Evolutionary conservation across 2,329 filamentous ascomycete genomes (phyloP).

Genomic region (Fusarium anthophilum): DNA sequence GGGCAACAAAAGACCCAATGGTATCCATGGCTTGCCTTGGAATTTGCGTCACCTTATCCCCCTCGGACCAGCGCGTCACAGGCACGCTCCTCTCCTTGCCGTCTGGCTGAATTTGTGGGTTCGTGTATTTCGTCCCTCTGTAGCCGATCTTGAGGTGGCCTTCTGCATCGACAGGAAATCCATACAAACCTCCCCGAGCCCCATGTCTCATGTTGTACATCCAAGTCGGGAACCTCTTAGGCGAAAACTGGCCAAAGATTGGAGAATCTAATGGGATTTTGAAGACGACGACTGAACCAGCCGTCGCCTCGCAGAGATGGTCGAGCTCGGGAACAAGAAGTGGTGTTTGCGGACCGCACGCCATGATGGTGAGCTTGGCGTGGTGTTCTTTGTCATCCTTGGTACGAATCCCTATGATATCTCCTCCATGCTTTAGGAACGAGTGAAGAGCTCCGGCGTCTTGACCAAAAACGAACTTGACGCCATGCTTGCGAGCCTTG

Average conservation of each 20-base stretch:
- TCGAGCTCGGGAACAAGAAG: constrained; percentile 52
- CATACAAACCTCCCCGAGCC: constrained; percentile 35
- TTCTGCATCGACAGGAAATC: constrained; percentile 38
- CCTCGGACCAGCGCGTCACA: constrained; percentile 49
- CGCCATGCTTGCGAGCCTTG: constrained; percentile 52
- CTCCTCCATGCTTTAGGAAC: constrained; percentile 33
- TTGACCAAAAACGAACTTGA: constrained; percentile 52
- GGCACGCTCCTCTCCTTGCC: constrained; percentile 51
- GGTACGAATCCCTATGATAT: constrained; percentile 51
- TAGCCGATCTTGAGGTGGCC: constrained; percentile 45
- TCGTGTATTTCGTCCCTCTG: constrained; percentile 49
- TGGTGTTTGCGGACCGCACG: constrained; percentile 57
- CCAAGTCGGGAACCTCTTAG: constrained; percentile 58
- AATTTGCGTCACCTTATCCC: constrained; percentile 22
- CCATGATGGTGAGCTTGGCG: constrained; percentile 50
- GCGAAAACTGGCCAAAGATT: constrained; percentile 53
- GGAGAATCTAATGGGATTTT: constrained; percentile 50
- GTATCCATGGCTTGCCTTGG: constrained; percentile 14
- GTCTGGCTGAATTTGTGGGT: constrained; percentile 48
- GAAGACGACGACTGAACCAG: constrained; percentile 55
- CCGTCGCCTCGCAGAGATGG: constrained; percentile 58
- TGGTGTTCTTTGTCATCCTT: constrained; percentile 47
- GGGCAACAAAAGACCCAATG: constrained; percentile 45
- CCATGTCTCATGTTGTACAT: constrained; percentile 38
- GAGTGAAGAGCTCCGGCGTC: constrained; percentile 44